Evolutionary conservation across 176 grass and related monocot species (phyloP), one percentile per base, ranked within the genome.

Genomic region (Bothriochloa decipiens): DNA sequence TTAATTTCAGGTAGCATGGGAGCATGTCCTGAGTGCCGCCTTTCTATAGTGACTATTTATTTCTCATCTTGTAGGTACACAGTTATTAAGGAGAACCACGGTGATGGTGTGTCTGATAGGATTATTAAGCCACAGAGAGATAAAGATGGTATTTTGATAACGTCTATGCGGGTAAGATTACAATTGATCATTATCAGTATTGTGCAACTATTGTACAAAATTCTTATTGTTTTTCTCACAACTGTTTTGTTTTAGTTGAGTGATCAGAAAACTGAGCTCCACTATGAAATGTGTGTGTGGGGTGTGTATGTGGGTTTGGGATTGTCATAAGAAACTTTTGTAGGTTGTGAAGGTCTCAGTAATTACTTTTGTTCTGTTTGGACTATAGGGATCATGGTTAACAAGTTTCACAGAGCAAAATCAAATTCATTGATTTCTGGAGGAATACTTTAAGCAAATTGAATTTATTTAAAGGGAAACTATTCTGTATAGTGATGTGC

Each of bases 131-230:
- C 93, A 6, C 91, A 86, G 60, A 98, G 78, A 81, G 87, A 90
- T 79, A 91, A 78, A 85, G 89, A 93, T 74, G 89, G 87, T 90
- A 18, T 17, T 76, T 65, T 92, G 71, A 42, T 85, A 74, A 83
- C 11, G 79, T 88, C 89, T 77, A 92, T 98, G 96, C 89, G 86
- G 91, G 96, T 93, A 95, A 78, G 12, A 77, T 81, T 81, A 27
- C 6, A 22, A 75, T 53, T 58, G 20, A 68, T 74, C 28, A 74
- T 72, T 41, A 68, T 68, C 70, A 41, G 46, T 79, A 13, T 76
- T 84, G 71, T 88, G 65, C 39, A 4, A n/a, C 43, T 46, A 46
- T n/a, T 81, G 81, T 82, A 37, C 53, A 37, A 71, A 89, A 67
- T 16, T 60, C 23, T 17, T 75, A 16, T 13, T 18, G 55, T 43